A percentile compares a stretch with the other conserved stretches of the same genome.
These are phyloP conservation scores for Triglochin maritima DNA, from an alignment of 106 monocot genomes.

Conservation along the genomic window DNA sequence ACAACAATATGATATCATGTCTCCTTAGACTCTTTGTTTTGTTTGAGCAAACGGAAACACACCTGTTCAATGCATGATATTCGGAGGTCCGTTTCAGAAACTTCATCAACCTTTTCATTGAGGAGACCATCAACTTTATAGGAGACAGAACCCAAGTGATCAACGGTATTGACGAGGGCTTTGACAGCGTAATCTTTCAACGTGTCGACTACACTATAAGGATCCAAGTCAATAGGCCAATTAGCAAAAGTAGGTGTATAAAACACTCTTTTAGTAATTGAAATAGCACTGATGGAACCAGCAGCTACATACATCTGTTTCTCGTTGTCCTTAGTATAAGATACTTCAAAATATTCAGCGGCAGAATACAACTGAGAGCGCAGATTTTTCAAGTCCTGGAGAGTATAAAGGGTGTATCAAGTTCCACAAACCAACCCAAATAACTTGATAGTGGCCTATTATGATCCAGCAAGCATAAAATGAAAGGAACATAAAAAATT, in stretches of 20 bases:
- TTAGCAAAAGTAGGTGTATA: background rate
- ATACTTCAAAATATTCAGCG: constrained; percentile 82
- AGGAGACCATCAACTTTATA: constrained; percentile 60
- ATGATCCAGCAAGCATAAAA: too few species aligned
- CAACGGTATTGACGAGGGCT: constrained; percentile 87
- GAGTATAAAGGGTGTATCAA: background rate
- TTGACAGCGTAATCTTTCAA: constrained; percentile 88
- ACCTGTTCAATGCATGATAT: constrained; percentile 84
- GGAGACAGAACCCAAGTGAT: constrained; percentile 89
- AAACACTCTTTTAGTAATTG: background rate
- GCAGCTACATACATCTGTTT: constrained; percentile 49
- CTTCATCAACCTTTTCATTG: constrained; percentile 47
- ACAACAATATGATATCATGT: too few species aligned
- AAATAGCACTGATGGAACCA: too few species aligned
- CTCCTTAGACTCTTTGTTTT: background rate
- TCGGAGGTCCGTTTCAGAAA: constrained; percentile 44
- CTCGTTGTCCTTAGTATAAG: constrained; percentile 55
- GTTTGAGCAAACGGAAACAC: background rate
- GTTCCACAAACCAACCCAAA: too few species aligned
- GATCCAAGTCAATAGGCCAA: background rate
- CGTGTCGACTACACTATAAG: constrained; percentile 48
- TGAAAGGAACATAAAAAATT: too few species aligned
- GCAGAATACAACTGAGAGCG: constrained; percentile 81
- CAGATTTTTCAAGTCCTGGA: constrained; percentile 83
- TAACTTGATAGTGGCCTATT: too few species aligned